phyloP scores from a whole-genome alignment of 805 yeast species.

The Saccharomycopsis malanga region DNA sequence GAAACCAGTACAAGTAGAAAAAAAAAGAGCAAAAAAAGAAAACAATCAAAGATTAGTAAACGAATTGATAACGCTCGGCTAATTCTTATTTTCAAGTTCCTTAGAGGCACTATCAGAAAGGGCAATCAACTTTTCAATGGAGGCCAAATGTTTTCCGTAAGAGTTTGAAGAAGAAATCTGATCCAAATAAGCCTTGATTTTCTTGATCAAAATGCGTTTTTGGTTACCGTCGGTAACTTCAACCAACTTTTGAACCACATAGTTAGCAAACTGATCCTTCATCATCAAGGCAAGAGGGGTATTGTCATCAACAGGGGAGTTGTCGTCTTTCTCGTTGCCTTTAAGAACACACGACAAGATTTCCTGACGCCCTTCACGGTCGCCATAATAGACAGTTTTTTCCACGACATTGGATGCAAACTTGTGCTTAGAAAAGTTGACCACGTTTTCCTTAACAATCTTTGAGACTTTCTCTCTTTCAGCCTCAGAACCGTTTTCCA shows the following conservation, averaged over 20 bases:
- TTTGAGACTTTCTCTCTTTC: conserved; percentile 52
- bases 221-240: conserved; percentile 70
- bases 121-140: conserved; percentile 65
- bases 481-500: conserved; percentile 63
- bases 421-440: conserved; percentile 87
- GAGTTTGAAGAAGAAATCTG: conserved; percentile 54
- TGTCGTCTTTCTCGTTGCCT: conserved; percentile 36
- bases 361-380: conserved; percentile 48
- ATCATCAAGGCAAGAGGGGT: conserved; percentile 83
- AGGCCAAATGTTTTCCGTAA: conserved; percentile 77
- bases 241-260: conserved; percentile 91
- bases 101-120: conserved; percentile 39
- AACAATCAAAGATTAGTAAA: too few relatives aligned
- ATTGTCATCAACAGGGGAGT: conserved; percentile 47
- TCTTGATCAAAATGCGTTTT: conserved; percentile 60
- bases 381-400: conserved; percentile 76
- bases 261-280: conserved; percentile 97
- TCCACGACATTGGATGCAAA: conserved; percentile 98
- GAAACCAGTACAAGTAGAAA: too few relatives aligned
- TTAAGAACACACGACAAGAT: conserved; percentile 63
- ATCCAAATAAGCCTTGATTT: conserved; percentile 74
- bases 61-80: too few relatives aligned
- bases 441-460: conserved; percentile 64
- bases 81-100: conserved; percentile 9
- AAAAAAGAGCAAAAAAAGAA: too few relatives aligned